Evolutionary conservation across 106 monocot genomes (phyloP).

Genomic region (Acorus calamus): DNA sequence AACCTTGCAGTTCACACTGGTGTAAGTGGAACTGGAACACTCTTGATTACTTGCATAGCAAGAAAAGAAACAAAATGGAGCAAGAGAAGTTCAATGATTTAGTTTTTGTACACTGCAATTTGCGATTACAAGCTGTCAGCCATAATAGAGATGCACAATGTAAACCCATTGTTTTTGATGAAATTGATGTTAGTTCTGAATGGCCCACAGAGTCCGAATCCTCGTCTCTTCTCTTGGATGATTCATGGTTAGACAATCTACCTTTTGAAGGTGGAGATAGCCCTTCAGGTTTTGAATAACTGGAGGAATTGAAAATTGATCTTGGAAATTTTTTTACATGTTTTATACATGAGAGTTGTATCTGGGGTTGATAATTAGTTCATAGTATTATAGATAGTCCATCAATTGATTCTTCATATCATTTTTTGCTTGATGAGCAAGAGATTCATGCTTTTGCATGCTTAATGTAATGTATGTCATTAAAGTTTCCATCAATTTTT

Average conservation of each 20-base stretch:
- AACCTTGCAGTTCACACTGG: slow-evolving; percentile 44
- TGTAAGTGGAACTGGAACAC: slow-evolving; percentile 43
- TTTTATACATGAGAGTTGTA: too few relatives aligned
- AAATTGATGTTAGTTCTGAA: slow-evolving; percentile 36
- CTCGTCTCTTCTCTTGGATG: slow-evolving; percentile 30
- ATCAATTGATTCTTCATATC: too few relatives aligned
- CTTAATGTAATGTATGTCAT: too few relatives aligned
- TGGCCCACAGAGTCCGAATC: slow-evolving; percentile 39
- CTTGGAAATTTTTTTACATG: too few relatives aligned
- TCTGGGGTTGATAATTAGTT: too few relatives aligned
- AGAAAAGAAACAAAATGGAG: slow-evolving; percentile 22
- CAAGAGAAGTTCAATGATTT: slow-evolving; percentile 38
- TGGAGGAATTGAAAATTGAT: too few relatives aligned
- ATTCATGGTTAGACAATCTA: slow-evolving; percentile 39
- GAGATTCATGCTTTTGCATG: too few relatives aligned
- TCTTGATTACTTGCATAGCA: slow-evolving; percentile 18
- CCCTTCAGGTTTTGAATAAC: slow-evolving; percentile 13
- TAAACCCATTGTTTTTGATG: slow-evolving; percentile 29
- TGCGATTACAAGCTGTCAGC: slow-evolving; percentile 22
- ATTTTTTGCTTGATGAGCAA: too few relatives aligned
- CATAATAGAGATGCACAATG: slow-evolving; percentile 12
- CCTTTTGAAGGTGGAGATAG: slow-evolving; percentile 20
- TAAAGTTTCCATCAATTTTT: too few relatives aligned
- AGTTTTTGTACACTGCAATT: slow-evolving; percentile 42
- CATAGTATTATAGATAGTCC: too few relatives aligned